phyloP scores from a whole-genome alignment of 106 monocot species.

The Dactylorhiza incarnata region DNA sequence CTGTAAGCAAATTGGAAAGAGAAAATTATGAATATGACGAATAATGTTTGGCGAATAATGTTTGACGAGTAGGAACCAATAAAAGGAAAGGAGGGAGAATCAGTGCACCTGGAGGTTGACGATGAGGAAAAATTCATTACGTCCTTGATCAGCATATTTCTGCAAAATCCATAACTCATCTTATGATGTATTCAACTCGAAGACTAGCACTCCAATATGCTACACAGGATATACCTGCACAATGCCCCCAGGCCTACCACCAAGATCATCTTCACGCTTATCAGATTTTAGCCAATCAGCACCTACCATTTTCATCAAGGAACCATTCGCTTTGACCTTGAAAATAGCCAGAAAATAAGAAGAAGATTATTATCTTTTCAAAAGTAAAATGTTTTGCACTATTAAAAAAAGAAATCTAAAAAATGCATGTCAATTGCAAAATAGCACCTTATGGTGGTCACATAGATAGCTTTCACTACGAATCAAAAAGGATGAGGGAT shows the following conservation, averaged over 20 bases:
- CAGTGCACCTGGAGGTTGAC: constrained; percentile 84
- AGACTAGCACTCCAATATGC: not conserved
- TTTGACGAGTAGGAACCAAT: not conserved
- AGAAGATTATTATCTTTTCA: not conserved
- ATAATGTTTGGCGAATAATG: not conserved
- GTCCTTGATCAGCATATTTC: constrained; percentile 71
- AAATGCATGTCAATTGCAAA: not conserved
- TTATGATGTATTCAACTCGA: not conserved
- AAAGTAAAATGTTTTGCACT: not conserved
- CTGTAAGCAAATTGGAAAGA: constrained; percentile 18
- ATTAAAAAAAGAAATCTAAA: not conserved
- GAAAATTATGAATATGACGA: not conserved
- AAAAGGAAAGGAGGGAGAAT: not conserved
- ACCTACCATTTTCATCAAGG: constrained; percentile 89
- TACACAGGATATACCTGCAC: constrained; percentile 49
- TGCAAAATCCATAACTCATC: constrained; percentile 27
- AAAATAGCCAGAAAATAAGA: not conserved
- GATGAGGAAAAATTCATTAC: constrained; percentile 83
- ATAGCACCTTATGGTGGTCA: constrained; percentile 62
- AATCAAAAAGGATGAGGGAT: constrained; percentile 78
- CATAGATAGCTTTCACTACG: constrained; percentile 76
- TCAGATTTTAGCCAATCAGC: constrained; percentile 91
- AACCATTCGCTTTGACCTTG: constrained; percentile 67
- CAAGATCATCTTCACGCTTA: constrained; percentile 91
- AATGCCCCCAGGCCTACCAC: constrained; percentile 63